Evolutionary conservation across 2,329 filamentous ascomycete genomes (phyloP).

Genomic region (Cladosporium oxysporum): DNA sequence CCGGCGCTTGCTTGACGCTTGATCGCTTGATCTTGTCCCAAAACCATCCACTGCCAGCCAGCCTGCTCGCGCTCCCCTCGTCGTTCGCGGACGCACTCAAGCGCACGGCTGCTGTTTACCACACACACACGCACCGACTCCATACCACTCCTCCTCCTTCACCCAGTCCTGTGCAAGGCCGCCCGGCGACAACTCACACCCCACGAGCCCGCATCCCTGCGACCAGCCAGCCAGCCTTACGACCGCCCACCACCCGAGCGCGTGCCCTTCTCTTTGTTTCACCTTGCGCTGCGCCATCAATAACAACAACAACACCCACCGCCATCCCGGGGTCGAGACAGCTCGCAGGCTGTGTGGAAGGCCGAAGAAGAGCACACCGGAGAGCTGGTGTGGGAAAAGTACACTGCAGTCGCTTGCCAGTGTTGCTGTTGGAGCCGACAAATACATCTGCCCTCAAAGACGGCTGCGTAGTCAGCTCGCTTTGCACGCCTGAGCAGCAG

Average conservation of each 20-base stretch:
- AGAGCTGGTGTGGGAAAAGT: neutral
- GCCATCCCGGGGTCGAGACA: neutral
- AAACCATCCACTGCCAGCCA: conserved; percentile 1
- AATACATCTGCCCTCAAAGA: neutral
- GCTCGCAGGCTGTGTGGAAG: neutral
- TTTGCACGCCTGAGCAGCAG: neutral
- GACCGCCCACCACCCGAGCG: conserved; percentile 7
- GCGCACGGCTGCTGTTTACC: conserved; percentile 4
- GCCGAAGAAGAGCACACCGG: neutral
- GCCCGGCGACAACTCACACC: neutral
- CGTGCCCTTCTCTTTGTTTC: conserved; percentile 20
- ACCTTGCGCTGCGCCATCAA: conserved; percentile 19
- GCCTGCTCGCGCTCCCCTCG: conserved; percentile 10
- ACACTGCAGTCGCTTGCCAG: neutral
- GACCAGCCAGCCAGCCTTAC: conserved; percentile 4
- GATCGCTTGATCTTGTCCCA: conserved; percentile 1
- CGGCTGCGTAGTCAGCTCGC: neutral
- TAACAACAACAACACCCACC: conserved; percentile 2
- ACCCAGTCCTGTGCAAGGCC: conserved; percentile 1
- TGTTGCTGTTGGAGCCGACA: conserved; percentile 1
- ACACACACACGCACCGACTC: neutral
- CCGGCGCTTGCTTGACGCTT: conserved; percentile 12
- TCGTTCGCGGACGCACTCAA: conserved; percentile 11
- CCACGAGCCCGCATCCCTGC: neutral
- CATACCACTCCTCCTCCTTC: neutral